A percentile compares a stretch with the other conserved stretches of the same genome.
phyloP scores from a whole-genome alignment of 2,329 filamentous ascomycete genomes.

The Meredithiella fracta region DNA sequence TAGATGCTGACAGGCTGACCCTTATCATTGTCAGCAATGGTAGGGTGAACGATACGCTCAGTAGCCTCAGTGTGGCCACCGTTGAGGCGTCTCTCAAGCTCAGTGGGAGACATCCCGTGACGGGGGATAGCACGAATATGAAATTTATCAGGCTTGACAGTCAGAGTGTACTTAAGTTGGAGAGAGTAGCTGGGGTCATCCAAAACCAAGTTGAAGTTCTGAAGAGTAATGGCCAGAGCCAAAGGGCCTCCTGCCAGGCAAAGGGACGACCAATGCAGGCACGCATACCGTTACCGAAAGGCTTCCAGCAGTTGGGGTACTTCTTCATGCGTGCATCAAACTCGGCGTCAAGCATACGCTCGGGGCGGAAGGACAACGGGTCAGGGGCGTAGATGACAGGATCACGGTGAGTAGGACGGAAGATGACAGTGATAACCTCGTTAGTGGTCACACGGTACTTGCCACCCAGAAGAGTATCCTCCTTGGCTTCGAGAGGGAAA shows the following conservation, averaged over 20 bases:
- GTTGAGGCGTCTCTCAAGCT: constrained; percentile 30
- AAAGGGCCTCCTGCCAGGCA: constrained; percentile 58
- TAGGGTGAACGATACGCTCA: constrained; percentile 1
- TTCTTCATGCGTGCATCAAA: constrained; percentile 46
- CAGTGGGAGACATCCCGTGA: constrained; percentile 28
- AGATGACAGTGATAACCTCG: constrained; percentile 31
- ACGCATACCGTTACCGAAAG: constrained; percentile 56
- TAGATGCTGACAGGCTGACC: constrained; percentile 43
- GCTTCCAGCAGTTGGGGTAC: constrained; percentile 49
- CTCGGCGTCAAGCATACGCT: constrained; percentile 53
- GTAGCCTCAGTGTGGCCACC: constrained; percentile 18
- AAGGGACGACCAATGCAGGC: constrained; percentile 59
- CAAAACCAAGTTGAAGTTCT: constrained; percentile 52
- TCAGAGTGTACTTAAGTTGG: constrained; percentile 38
- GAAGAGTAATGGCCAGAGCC: constrained; percentile 45
- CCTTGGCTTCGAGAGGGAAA: constrained; percentile 37
- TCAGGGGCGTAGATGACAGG: constrained; percentile 48
- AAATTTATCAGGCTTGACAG: constrained; percentile 48
- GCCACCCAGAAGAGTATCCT: constrained; percentile 39
- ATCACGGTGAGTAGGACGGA: constrained; percentile 43
- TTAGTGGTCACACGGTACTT: constrained; percentile 42
- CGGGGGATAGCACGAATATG: constrained; percentile 42
- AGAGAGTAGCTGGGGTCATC: constrained; percentile 45
- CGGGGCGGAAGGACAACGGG: constrained; percentile 49
- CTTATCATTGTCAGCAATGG: constrained; percentile 5